These are phyloP conservation scores for Panellus pusillus DNA, from an alignment of 768 basidiomycete species.

Conservation along the genomic window DNA sequence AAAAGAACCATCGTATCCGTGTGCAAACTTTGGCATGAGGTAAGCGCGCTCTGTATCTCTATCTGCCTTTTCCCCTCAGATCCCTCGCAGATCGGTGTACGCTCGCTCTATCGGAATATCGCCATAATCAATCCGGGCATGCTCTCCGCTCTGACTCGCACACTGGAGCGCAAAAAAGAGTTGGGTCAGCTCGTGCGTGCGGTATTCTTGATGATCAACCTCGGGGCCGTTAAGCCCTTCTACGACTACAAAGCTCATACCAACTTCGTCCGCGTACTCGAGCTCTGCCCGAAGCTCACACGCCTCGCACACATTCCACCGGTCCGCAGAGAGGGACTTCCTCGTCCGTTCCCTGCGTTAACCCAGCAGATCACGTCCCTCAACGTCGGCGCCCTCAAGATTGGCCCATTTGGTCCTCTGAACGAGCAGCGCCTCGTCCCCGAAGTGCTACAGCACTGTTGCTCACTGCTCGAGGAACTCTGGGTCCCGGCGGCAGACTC, in stretches of 20 bases:
- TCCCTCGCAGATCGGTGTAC: background rate
- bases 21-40: background rate
- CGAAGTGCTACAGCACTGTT: background rate
- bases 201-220: background rate
- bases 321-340: too few relatives aligned
- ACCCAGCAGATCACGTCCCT: too few relatives aligned
- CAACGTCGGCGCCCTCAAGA: too few relatives aligned
- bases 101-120: slow-evolving; percentile 1
- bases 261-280: background rate
- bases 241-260: background rate
- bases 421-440: background rate
- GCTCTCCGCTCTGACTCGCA: background rate
- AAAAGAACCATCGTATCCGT: background rate
- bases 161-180: background rate
- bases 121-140: background rate
- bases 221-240: too few relatives aligned
- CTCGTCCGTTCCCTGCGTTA: too few relatives aligned
- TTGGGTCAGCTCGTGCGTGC: background rate
- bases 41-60: background rate
- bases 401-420: too few relatives aligned
- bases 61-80: background rate
- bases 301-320: too few relatives aligned
- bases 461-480: background rate
- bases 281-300: background rate
- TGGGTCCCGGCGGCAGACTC: background rate